phyloP scores from a whole-genome alignment of 108 stramenopile genomes.

The Aureococcus anophagefferens region DNA sequence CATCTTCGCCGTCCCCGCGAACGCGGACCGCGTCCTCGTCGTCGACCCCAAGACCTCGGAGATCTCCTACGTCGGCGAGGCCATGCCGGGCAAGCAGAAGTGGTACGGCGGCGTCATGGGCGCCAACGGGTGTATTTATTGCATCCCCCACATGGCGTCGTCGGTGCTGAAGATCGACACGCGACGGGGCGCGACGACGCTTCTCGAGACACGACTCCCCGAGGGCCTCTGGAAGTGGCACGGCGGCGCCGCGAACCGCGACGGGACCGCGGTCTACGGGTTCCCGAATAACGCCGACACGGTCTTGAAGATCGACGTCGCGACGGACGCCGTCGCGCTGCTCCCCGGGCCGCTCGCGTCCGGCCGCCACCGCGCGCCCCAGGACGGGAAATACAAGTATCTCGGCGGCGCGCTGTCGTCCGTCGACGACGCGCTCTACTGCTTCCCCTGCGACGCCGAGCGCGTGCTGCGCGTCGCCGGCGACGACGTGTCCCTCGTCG shows the following conservation, averaged over 20 bases:
- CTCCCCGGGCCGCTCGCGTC: conserved; percentile 27
- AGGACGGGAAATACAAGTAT: conserved; percentile 80
- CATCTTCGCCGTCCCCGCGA: conserved; percentile 74
- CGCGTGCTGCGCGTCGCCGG: conserved; percentile 49
- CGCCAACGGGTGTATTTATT: no score
- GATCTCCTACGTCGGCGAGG: not conserved
- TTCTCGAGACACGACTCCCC: no score
- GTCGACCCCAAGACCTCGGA: conserved; percentile 69
- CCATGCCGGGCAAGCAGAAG: not conserved
- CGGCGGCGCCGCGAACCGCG: conserved; percentile 50
- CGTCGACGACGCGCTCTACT: conserved; percentile 57
- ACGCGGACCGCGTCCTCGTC: conserved; percentile 54
- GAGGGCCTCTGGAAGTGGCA: conserved; percentile 77
- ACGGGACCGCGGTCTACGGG: conserved; percentile 61
- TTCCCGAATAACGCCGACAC: conserved; percentile 66
- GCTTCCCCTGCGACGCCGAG: conserved; percentile 64
- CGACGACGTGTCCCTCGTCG: conserved; percentile 21
- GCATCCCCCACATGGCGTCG: no score
- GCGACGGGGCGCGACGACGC: no score
- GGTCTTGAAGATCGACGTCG: conserved; percentile 50
- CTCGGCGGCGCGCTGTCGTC: no score
- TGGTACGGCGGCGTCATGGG: no score
- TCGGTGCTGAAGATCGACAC: conserved; percentile 11
- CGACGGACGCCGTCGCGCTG: conserved; percentile 6
- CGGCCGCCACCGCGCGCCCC: conserved; percentile 61